Conservation (phyloP, 345 rosid species). For the thale cress (Arabidopsis thaliana) region DNA sequence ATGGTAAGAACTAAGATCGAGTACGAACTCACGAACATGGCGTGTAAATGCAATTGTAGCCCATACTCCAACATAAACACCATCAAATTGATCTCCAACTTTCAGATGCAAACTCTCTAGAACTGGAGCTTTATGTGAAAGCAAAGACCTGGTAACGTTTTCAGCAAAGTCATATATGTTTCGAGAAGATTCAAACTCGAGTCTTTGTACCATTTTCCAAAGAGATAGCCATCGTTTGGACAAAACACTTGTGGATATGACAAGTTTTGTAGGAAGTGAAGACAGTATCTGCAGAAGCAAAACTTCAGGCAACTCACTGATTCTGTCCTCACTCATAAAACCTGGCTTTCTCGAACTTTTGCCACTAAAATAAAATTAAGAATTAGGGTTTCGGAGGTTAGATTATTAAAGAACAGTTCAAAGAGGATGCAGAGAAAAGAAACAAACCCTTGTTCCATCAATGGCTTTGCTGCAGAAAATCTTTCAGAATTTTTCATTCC, state of each 20-base stretch:
- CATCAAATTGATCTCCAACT: not conserved
- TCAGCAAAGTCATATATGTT: not conserved
- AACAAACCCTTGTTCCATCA: not conserved
- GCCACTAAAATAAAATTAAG: not conserved
- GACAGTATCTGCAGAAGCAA: not conserved
- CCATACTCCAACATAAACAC: not conserved
- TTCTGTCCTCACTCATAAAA: not conserved
- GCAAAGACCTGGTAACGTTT: not conserved
- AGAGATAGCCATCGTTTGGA: conserved; percentile 22
- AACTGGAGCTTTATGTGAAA: not conserved
- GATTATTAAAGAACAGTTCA: not conserved
- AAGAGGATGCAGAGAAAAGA: not conserved
- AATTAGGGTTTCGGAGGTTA: not conserved
- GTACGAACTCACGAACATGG: conserved; percentile 4
- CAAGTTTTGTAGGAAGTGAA: conserved; percentile 11
- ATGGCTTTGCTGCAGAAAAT: not conserved
- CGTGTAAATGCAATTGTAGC: conserved; percentile 12
- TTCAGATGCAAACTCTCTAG: not conserved
- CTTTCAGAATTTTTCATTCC: too few relatives aligned
- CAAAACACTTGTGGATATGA: conserved; percentile 1
- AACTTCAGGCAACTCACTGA: not conserved
- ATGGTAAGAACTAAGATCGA: not conserved
- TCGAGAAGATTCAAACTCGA: not conserved
- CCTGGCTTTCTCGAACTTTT: not conserved
- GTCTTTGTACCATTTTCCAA: conserved; percentile 16